These are phyloP conservation scores for Nicotiana attenuata DNA, from an alignment of 257 asterid species.

Conservation along the genomic window DNA sequence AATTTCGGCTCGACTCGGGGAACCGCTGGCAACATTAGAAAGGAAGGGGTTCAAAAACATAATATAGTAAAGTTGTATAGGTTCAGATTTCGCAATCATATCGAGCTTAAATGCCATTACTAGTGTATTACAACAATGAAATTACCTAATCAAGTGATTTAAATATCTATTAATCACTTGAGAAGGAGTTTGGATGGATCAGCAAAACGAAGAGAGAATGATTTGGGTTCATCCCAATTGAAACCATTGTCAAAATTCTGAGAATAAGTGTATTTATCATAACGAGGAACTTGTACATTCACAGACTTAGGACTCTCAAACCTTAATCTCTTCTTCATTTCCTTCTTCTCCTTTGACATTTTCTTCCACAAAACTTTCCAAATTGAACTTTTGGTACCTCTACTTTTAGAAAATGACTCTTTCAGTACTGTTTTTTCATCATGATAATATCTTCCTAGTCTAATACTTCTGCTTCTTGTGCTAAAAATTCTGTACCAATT, in stretches of 20 bases:
- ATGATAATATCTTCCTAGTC: constrained; percentile 5
- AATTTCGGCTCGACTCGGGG: too few relatives aligned
- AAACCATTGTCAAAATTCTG: constrained; percentile 24
- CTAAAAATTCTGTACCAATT: constrained; percentile 16
- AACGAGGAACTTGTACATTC: constrained; percentile 12
- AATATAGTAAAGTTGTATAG: too few relatives aligned
- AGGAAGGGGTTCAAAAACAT: too few relatives aligned
- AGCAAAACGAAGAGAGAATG: constrained; percentile 23
- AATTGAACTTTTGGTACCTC: background rate
- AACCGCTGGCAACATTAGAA: too few relatives aligned
- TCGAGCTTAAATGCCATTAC: too few relatives aligned
- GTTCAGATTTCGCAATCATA: too few relatives aligned
- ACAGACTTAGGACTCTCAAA: background rate
- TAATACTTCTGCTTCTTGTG: constrained; percentile 9
- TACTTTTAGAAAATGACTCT: background rate
- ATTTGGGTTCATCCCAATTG: constrained; percentile 14
- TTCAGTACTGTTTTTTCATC: background rate
- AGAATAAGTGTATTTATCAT: constrained; percentile 13
- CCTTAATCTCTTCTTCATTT: background rate
- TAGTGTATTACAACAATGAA: too few relatives aligned
- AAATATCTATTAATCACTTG: background rate
- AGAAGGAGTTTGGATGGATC: constrained; percentile 13
- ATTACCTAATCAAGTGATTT: background rate
- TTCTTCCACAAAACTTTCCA: constrained; percentile 26
- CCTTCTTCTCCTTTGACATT: constrained; percentile 15